These are phyloP conservation scores for Debaryomyces fabryi DNA, from an alignment of 1,139 yeast species.

Conservation along the genomic window DNA sequence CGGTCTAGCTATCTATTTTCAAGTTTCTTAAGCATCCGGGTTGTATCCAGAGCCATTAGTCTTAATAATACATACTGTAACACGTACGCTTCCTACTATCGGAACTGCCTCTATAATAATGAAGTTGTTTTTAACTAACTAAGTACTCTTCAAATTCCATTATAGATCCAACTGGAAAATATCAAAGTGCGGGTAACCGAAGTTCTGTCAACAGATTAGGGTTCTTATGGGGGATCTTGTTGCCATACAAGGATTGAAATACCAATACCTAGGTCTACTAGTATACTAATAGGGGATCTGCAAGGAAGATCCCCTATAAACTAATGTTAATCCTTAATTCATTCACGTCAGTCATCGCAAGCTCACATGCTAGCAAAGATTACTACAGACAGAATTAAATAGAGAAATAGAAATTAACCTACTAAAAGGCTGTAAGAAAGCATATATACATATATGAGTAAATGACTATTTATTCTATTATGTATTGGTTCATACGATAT, in stretches of 20 bases:
- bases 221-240: not conserved
- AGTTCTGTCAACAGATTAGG: not conserved
- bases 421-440: not conserved
- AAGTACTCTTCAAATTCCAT: not conserved
- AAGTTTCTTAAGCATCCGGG: not conserved
- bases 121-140: not conserved
- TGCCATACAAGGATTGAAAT: not conserved
- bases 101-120: not conserved
- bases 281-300: too few relatives aligned
- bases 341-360: not conserved
- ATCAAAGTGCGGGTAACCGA: constrained; percentile 4
- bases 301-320: too few relatives aligned
- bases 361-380: not conserved
- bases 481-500: not conserved
- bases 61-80: constrained; percentile 4
- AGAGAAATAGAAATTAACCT: not conserved
- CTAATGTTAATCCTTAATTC: too few relatives aligned
- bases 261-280: not conserved
- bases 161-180: not conserved
- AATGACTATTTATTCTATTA: not conserved
- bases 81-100: not conserved
- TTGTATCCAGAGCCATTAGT: not conserved
- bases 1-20: constrained; percentile 3
- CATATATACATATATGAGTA: not conserved
- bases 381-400: not conserved